These are phyloP conservation scores for Vickermania ingenoplastis DNA, from an alignment of 208 protist genomes.

Conservation along the genomic window DNA sequence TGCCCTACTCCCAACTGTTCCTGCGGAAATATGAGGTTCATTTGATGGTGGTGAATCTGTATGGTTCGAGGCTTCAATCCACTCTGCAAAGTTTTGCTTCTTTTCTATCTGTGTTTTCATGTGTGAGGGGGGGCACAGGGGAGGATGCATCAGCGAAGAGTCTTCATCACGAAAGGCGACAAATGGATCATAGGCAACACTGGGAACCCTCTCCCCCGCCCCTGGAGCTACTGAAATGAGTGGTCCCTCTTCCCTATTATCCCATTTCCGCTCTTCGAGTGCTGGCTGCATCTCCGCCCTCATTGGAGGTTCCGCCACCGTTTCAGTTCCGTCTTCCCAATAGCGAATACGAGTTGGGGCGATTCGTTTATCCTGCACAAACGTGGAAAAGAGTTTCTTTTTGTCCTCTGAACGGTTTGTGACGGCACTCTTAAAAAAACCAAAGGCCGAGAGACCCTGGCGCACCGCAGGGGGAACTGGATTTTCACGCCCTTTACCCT, in stretches of 20 bases:
- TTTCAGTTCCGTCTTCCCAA: no score
- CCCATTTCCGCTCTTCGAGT: no score
- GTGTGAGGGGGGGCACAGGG: slow-evolving; percentile 14
- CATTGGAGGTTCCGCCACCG: no score
- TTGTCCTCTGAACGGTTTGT: slow-evolving; percentile 13
- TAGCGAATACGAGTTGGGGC: slow-evolving; percentile 49
- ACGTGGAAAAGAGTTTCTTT: slow-evolving; percentile 55
- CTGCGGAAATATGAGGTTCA: no score
- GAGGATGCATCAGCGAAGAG: slow-evolving; percentile 43
- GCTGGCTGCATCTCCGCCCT: no score
- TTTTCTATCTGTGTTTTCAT: slow-evolving; percentile 2
- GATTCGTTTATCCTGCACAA: slow-evolving; percentile 73
- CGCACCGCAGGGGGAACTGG: slow-evolving; percentile 9
- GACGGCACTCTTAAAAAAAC: slow-evolving; percentile 27
- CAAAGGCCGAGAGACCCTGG: slow-evolving; percentile 47
- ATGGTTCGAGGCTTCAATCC: slow-evolving; percentile 38
- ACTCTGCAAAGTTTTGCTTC: slow-evolving; percentile 19
- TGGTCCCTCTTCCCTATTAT: no score
- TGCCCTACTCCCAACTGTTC: no score
- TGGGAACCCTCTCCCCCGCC: slow-evolving; percentile 1
- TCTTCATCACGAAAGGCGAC: slow-evolving; percentile 17
- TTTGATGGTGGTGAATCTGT: no score
- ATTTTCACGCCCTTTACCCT: slow-evolving; percentile 10
- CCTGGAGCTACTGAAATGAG: no score
- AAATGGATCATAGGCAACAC: background rate